These are phyloP conservation scores for Aspergillus pseudoglaucus DNA, from an alignment of 2,329 filamentous ascomycete species.

Conservation along the genomic window DNA sequence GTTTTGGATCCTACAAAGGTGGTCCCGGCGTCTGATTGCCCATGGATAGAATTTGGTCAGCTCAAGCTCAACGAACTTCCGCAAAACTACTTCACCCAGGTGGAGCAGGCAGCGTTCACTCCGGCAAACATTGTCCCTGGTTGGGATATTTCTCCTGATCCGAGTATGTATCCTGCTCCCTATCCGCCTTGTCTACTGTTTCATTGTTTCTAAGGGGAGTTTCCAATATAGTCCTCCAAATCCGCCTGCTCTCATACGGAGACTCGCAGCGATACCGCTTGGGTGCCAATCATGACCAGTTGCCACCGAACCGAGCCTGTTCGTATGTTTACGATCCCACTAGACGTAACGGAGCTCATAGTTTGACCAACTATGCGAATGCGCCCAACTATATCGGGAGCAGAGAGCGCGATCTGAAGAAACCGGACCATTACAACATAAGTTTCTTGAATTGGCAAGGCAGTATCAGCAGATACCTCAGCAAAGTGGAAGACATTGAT, in stretches of 20 bases:
- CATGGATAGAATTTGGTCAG: slow-evolving; percentile 7
- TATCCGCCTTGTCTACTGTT: neutral
- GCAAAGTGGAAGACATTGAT: neutral
- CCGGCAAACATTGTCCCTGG: neutral
- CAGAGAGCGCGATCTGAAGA: neutral
- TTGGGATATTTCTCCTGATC: slow-evolving; percentile 8
- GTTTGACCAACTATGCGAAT: neutral
- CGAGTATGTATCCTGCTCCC: neutral
- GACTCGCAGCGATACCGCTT: slow-evolving; percentile 11
- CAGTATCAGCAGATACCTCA: neutral
- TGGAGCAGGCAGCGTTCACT: no score
- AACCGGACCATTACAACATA: neutral
- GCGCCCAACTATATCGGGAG: neutral
- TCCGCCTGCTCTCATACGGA: slow-evolving; percentile 11
- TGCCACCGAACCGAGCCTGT: slow-evolving; percentile 5
- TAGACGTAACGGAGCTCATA: neutral
- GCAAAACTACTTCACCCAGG: no score
- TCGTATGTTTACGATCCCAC: neutral
- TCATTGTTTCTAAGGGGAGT: neutral
- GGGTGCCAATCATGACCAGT: slow-evolving; percentile 10
- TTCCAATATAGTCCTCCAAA: slow-evolving; percentile 7
- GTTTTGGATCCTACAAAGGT: slow-evolving; percentile 5
- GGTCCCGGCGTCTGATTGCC: neutral
- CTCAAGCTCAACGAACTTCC: slow-evolving; percentile 10
- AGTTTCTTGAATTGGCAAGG: neutral